phyloP scores from a whole-genome alignment of 164 flowering plant genomes.

The Sextonia rubra region DNA sequence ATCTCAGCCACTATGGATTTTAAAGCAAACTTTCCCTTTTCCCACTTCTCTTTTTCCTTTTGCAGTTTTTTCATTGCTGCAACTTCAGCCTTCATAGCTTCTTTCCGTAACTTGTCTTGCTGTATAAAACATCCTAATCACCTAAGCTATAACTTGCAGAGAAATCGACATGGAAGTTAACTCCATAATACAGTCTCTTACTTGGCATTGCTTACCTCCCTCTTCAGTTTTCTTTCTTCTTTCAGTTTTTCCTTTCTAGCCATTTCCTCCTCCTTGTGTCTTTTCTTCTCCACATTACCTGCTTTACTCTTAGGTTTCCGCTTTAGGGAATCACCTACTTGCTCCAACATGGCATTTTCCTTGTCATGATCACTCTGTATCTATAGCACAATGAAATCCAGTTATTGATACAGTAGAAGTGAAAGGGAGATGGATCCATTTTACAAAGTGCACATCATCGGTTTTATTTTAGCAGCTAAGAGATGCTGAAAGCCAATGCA shows the following conservation, averaged over 20 bases:
- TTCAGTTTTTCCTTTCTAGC: slow-evolving; percentile 39
- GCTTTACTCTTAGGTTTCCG: slow-evolving; percentile 15
- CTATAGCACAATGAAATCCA: slow-evolving; percentile 14
- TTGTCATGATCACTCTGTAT: slow-evolving; percentile 18
- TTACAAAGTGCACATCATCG: no score
- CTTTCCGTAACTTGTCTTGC: slow-evolving; percentile 77
- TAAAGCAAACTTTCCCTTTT: slow-evolving; percentile 72
- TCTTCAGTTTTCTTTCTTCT: slow-evolving; percentile 62
- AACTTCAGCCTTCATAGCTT: slow-evolving; percentile 77
- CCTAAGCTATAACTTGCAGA: not conserved
- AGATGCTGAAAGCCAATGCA: no score
- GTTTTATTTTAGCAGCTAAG: no score
- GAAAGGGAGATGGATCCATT: not conserved
- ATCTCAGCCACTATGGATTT: slow-evolving; percentile 79
- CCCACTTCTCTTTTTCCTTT: slow-evolving; percentile 84
- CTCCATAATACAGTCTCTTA: not conserved
- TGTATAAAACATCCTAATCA: slow-evolving; percentile 21
- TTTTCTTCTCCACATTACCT: slow-evolving; percentile 21
- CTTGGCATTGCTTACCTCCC: slow-evolving; percentile 46
- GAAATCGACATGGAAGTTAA: not conserved
- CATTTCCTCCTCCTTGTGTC: slow-evolving; percentile 19
- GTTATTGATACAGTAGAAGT: not conserved
- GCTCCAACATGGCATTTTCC: slow-evolving; percentile 27
- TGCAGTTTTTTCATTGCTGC: slow-evolving; percentile 56
- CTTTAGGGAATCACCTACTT: slow-evolving; percentile 15